A percentile compares a stretch with the other conserved stretches of the same genome.
phyloP scores from a whole-genome alignment of 805 yeast species.

The Yarrowia sp. region DNA sequence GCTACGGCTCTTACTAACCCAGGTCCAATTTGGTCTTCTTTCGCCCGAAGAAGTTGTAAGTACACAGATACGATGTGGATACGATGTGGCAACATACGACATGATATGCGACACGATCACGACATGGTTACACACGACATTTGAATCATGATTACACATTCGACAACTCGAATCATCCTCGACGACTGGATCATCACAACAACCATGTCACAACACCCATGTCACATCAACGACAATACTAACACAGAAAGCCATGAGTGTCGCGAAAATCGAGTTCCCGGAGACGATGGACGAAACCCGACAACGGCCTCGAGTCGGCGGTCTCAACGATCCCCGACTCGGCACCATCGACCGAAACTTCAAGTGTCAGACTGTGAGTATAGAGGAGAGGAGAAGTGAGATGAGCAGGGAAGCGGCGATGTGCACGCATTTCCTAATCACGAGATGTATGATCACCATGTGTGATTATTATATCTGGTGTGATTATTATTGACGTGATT shows the following conservation, averaged over 20 bases:
- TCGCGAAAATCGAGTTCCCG: conserved; percentile 96
- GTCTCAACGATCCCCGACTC: conserved; percentile 92
- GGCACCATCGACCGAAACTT: conserved; percentile 97
- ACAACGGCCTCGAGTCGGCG: conserved; percentile 92
- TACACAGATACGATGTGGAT: no score
- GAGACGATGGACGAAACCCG: conserved; percentile 99
- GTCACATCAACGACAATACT: background rate
- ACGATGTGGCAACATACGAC: no score
- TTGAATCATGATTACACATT: no score
- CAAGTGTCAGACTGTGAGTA: conserved; percentile 80
- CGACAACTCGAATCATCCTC: no score
- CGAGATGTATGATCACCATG: no score
- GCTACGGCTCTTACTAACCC: conserved; percentile 24
- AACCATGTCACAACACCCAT: no score
- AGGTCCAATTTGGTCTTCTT: conserved; percentile 93
- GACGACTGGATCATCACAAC: no score
- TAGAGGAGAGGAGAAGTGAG: background rate
- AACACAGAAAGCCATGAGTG: conserved; percentile 81
- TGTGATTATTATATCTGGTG: no score
- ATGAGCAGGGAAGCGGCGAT: background rate
- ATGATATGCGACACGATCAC: no score
- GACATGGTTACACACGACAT: no score
- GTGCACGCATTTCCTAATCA: no score
- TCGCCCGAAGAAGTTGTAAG: conserved; percentile 89
- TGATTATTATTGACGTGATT: no score